Percentiles rank a stretch among this genome's conserved stretches.
Conservation (phyloP, 257 asterid species). For the Echium plantagineum region DNA sequence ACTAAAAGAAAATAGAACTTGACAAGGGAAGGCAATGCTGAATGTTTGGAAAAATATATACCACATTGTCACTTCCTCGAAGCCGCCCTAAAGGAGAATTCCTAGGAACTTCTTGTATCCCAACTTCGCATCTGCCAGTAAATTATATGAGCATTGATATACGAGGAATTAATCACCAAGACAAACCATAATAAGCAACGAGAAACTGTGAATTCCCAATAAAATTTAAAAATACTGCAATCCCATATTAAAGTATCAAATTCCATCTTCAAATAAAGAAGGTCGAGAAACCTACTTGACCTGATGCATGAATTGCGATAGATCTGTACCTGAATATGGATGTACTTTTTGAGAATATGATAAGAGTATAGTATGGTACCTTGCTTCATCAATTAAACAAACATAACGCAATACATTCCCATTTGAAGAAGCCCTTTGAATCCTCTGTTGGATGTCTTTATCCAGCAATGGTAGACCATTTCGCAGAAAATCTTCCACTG, state of each 20-base stretch:
- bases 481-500: constrained; percentile 56
- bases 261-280: not conserved
- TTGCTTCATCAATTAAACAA: constrained; percentile 61
- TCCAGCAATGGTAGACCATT: constrained; percentile 75
- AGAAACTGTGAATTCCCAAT: not conserved
- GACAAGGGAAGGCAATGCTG: not conserved
- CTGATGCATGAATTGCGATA: not conserved
- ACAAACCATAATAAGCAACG: not conserved
- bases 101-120: constrained; percentile 75
- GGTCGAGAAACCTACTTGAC: not conserved
- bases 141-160: not conserved
- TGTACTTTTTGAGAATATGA: not conserved
- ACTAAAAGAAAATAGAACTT: not conserved
- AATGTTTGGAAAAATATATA: constrained; percentile 18
- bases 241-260: too few relatives aligned
- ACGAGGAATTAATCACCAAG: not conserved
- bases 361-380: constrained; percentile 34
- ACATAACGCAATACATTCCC: constrained; percentile 89
- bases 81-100: constrained; percentile 82
- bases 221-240: not conserved
- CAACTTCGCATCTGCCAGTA: constrained; percentile 65
- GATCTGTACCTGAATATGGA: not conserved
- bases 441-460: constrained; percentile 42
- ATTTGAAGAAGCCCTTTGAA: constrained; percentile 47
- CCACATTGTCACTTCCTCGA: constrained; percentile 91